Evolutionary conservation across 2,329 filamentous ascomycete species (phyloP).

Genomic region (Epichloe uncinata): DNA sequence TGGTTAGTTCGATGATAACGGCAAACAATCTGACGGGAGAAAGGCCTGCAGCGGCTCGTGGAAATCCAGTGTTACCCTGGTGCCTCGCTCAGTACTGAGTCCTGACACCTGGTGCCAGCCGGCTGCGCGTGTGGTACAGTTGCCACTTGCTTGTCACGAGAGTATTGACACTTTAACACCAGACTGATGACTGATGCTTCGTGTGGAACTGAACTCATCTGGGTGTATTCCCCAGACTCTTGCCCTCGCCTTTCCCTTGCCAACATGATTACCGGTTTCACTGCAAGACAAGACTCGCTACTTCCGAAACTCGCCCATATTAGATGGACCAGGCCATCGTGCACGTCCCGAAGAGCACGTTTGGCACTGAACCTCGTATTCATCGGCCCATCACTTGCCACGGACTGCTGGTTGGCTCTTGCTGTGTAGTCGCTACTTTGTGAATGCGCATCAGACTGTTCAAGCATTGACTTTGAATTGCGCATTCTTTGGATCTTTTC

Average conservation of each 20-base stretch:
- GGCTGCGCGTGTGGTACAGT: neutral
- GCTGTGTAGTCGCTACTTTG: slow-evolving; percentile 1
- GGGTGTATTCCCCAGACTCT: neutral
- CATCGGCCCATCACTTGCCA: slow-evolving; percentile 1
- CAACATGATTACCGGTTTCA: neutral
- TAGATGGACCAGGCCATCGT: neutral
- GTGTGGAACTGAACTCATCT: neutral
- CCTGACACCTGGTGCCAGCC: neutral
- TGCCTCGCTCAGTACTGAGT: too few species aligned
- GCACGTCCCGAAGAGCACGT: neutral
- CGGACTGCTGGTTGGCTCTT: slow-evolving; percentile 6
- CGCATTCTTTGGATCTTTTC: neutral
- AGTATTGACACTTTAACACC: neutral
- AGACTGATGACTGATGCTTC: neutral
- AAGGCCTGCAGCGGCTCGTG: too few species aligned
- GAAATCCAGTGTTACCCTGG: too few species aligned
- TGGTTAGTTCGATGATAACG: too few species aligned
- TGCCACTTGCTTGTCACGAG: neutral
- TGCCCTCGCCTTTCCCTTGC: neutral
- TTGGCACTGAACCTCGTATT: neutral
- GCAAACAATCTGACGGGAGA: too few species aligned
- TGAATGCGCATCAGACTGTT: too few species aligned
- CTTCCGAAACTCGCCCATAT: neutral
- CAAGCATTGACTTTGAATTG: neutral
- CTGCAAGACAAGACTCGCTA: neutral